Base-by-base conservation (phyloP, 345 rosid genomes). In the Iberis pinnata region DNA sequence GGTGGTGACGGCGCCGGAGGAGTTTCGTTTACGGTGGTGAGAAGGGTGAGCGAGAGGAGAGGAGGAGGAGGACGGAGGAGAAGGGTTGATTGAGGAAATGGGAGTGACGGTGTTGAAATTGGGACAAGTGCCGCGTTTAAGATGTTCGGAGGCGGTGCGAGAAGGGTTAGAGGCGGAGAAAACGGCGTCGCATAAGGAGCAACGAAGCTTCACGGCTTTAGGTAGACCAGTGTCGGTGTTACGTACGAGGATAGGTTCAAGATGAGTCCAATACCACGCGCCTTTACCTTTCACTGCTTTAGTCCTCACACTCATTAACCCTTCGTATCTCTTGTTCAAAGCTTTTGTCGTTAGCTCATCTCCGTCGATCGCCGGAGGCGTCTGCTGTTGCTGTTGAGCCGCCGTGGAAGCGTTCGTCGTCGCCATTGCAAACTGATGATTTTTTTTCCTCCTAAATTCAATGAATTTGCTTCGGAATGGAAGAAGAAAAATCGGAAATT, bases 101-200 rank as follows among this genome's bases (percentile, higher is more conserved):
- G 93, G 76, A 55, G 95, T 73, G 55, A 80, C 73, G 73, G 95
- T 82, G 77, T 74, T 78, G 67, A 86, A 93, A 60, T 86, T 88
- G 4, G 95, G 95, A 63, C 99, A 93, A 1, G 95, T 86, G 18
- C 99, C 95, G 15, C 97, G 88, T 61, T 88, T 93, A 56, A 93
- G 89, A 68, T 93, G 99, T 73, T 93, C 99, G 47, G 99, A 86
- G 35, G 99, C 99, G 2, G 97, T 93, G 47, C 99, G 79, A 0
- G 97, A 93, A 24, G 99, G 97, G 51, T 93, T 93, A 5, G 99
- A 93, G 65, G 99, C 99, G 38, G 99, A 93, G 80, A 93, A 93
- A 50, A 82, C 82, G 45, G 99, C 90, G 72, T 86, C 84, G 75
- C 99, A 93, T 12, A 93, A 65, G 27, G 95, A 79, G 60, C 99